phyloP scores from a whole-genome alignment of 345 rosid genomes.

The Bruguiera gymnorhiza region DNA sequence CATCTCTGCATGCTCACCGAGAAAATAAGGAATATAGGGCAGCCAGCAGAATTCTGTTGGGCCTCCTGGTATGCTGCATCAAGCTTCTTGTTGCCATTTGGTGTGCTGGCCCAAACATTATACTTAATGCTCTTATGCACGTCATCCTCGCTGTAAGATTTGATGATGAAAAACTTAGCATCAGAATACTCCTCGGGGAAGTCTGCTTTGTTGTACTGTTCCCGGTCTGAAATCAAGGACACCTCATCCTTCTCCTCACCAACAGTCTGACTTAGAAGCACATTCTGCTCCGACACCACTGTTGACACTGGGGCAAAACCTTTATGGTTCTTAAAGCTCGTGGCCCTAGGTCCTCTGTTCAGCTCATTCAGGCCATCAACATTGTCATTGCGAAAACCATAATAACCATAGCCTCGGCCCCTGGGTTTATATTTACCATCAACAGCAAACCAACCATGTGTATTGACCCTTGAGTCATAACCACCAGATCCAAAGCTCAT shows the following conservation, averaged over 20 bases:
- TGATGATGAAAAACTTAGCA: conserved; percentile 83
- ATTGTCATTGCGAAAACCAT: conserved; percentile 54
- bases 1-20: conserved; percentile 50
- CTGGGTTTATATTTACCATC: conserved; percentile 63
- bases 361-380: conserved; percentile 80
- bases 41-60: conserved; percentile 60
- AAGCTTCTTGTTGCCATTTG: conserved; percentile 91
- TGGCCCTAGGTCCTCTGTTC: conserved; percentile 87
- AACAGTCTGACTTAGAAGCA: conserved; percentile 27
- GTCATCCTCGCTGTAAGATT: conserved; percentile 98
- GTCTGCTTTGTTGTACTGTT: conserved; percentile 64
- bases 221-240: conserved; percentile 44
- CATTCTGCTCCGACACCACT: conserved; percentile 53
- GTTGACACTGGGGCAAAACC: conserved; percentile 34
- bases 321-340: conserved; percentile 63
- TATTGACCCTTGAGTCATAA: conserved; percentile 61
- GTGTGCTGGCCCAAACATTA: conserved; percentile 93
- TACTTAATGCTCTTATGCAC: conserved; percentile 93
- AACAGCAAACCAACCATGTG: conserved; percentile 57
- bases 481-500: conserved; percentile 65
- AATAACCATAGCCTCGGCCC: conserved; percentile 69
- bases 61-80: conserved; percentile 87
- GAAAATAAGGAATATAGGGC: conserved; percentile 80
- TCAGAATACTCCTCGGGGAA: conserved; percentile 58
- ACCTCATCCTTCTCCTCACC: conserved; percentile 42